Conservation (phyloP, 2,329 filamentous ascomycete species). For the Nectriaceae sp. region DNA sequence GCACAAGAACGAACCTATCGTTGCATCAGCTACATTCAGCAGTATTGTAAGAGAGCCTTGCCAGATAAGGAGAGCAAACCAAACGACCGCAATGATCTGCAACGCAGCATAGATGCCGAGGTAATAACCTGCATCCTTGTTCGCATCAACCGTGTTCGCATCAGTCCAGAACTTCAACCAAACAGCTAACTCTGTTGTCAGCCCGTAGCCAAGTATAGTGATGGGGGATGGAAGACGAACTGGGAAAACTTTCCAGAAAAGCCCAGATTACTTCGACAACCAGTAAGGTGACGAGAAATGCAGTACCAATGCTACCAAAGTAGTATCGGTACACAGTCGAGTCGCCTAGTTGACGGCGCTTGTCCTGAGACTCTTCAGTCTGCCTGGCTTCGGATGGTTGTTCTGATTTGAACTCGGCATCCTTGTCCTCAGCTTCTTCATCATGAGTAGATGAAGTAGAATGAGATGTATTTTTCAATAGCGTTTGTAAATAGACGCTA, state of each 20-base stretch:
- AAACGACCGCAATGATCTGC: constrained; percentile 21
- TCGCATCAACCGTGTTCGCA: constrained; percentile 13
- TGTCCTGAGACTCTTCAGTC: constrained; percentile 12
- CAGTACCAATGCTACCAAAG: constrained; percentile 28
- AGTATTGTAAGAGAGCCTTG: neutral
- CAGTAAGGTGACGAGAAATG: constrained; percentile 23
- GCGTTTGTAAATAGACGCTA: constrained; percentile 11
- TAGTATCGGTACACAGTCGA: constrained; percentile 31
- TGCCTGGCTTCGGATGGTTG: constrained; percentile 26
- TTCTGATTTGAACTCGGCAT: neutral
- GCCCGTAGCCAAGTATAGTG: neutral
- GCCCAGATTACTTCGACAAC: constrained; percentile 26
- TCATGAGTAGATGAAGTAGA: neutral
- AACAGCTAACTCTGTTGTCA: constrained; percentile 19
- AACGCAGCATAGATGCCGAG: constrained; percentile 28
- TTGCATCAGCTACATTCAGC: neutral
- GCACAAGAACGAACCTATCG: constrained; percentile 31
- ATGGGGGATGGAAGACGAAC: constrained; percentile 14
- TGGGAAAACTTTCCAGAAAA: constrained; percentile 32
- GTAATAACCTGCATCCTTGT: constrained; percentile 16
- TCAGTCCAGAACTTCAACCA: constrained; percentile 35
- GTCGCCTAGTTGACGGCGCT: constrained; percentile 31
- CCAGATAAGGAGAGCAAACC: constrained; percentile 24
- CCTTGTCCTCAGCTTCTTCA: neutral
- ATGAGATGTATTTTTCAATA: neutral